Percentiles rank a stretch among this genome's conserved stretches.
These are phyloP conservation scores for Capsella rubella DNA, from an alignment of 441 rosid genomes.

Conservation along the genomic window DNA sequence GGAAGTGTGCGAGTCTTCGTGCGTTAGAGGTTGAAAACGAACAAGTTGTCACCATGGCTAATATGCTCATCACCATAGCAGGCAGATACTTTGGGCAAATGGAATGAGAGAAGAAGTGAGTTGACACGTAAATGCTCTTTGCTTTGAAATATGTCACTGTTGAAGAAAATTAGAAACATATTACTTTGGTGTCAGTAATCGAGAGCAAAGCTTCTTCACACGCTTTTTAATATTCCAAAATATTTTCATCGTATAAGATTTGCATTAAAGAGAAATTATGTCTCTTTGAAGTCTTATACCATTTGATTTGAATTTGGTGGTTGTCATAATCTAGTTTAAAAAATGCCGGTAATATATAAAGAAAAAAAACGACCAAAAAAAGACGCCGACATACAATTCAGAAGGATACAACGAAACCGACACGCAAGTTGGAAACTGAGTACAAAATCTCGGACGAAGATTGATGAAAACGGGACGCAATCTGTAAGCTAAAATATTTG, in stretches of 20 bases:
- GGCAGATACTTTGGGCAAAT: slow-evolving; percentile 85
- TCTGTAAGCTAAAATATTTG: not conserved
- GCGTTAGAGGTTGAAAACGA: slow-evolving; percentile 71
- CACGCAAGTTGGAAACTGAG: slow-evolving; percentile 34
- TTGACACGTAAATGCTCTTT: not conserved
- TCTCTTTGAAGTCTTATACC: not conserved
- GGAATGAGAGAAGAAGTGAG: slow-evolving; percentile 36
- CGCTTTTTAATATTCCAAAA: not conserved
- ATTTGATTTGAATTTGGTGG: too few relatives aligned
- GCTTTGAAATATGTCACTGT: slow-evolving; percentile 10
- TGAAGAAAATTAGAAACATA: not conserved
- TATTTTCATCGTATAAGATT: not conserved
- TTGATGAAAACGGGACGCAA: slow-evolving; percentile 42
- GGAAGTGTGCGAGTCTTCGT: slow-evolving; percentile 80
- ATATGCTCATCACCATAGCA: slow-evolving; percentile 73
- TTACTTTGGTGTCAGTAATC: too few relatives aligned
- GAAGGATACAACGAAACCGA: slow-evolving; percentile 23
- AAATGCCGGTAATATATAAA: too few relatives aligned
- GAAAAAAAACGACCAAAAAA: not conserved
- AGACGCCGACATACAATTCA: slow-evolving; percentile 39
- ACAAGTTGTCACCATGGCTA: slow-evolving; percentile 62
- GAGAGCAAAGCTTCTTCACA: not conserved
- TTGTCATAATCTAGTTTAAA: too few relatives aligned
- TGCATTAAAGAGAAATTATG: not conserved
- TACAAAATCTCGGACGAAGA: not conserved